These are phyloP conservation scores for Brassica carinata DNA, from an alignment of 345 rosid species.

Conservation along the genomic window DNA sequence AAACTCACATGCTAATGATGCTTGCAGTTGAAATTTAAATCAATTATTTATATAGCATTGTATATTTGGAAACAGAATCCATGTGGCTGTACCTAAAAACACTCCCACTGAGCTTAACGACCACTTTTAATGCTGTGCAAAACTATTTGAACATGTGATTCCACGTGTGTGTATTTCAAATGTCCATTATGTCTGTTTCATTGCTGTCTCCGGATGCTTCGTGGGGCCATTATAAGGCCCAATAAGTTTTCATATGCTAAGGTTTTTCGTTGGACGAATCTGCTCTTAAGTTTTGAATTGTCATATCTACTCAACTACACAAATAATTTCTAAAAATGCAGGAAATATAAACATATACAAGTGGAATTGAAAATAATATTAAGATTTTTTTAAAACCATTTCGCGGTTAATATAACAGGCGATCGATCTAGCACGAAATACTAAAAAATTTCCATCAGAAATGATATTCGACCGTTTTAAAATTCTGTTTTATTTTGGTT, in stretches of 20 bases:
- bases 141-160: conserved; percentile 39
- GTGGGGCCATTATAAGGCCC: conserved; percentile 36
- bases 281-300: background rate
- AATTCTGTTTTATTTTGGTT: background rate
- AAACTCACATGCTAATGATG: conserved; percentile 35
- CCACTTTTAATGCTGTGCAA: conserved; percentile 31
- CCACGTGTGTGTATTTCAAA: conserved; percentile 19
- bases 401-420: background rate
- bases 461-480: background rate
- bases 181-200: conserved; percentile 27
- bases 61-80: conserved; percentile 28
- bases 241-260: conserved; percentile 9
- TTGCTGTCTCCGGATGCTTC: conserved; percentile 32
- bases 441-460: background rate
- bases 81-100: conserved; percentile 39
- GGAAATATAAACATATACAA: background rate
- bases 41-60: conserved; percentile 3
- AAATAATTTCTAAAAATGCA: background rate
- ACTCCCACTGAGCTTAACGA: conserved; percentile 28
- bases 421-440: background rate
- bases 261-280: background rate
- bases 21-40: conserved; percentile 27
- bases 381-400: background rate
- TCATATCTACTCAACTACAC: background rate
- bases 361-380: background rate